Conservation (phyloP, 2,329 filamentous ascomycete genomes). For the Fusarium pilosicola region DNA sequence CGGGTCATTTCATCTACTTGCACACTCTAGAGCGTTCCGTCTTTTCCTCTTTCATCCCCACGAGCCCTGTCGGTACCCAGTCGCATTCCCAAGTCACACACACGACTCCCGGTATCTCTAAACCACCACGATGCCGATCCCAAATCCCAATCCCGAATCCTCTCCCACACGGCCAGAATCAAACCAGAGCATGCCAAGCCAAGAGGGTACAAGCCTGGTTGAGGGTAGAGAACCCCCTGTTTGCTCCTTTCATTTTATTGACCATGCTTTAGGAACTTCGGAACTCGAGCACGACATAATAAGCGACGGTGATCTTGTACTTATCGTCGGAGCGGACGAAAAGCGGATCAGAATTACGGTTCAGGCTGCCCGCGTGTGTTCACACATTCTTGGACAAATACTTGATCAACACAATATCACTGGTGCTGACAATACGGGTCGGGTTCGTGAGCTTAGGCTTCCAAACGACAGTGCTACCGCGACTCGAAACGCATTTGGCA, state of each 20-base stretch:
- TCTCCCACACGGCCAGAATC: background rate
- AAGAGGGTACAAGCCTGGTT: background rate
- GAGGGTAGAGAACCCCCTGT: background rate
- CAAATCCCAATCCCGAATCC: background rate
- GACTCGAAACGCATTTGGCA: background rate
- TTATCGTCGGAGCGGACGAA: background rate
- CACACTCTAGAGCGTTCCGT: no score
- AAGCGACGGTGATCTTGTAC: background rate
- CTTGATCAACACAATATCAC: background rate
- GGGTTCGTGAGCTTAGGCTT: background rate
- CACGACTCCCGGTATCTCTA: background rate
- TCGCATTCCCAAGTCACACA: background rate
- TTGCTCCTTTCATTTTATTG: background rate
- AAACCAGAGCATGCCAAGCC: background rate
- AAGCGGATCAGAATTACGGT: background rate
- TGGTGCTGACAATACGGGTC: background rate
- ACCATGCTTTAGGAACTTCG: background rate
- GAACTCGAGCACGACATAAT: background rate
- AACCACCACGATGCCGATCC: background rate
- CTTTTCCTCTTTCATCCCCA: background rate
- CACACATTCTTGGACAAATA: background rate
- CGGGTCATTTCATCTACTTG: background rate
- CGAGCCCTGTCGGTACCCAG: background rate
- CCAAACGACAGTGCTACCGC: background rate
- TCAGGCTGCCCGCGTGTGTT: background rate